phyloP scores from a whole-genome alignment of 495 filamentous ascomycete genomes.

The Pseudevernia furfuracea region DNA sequence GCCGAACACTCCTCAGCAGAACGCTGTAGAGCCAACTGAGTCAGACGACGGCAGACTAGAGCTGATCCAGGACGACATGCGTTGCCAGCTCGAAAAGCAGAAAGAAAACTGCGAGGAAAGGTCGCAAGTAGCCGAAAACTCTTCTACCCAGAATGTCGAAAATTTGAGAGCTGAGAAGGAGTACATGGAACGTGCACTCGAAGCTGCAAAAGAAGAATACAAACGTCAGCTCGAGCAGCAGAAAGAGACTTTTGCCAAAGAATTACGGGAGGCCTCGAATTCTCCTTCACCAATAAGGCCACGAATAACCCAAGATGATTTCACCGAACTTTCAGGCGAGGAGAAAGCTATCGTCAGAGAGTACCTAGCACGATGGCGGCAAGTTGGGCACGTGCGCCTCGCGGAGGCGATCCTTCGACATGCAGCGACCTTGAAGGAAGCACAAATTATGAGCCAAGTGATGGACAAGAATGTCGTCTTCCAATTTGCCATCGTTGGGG shows the following conservation, averaged over 20 bases:
- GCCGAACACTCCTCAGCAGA: conserved; percentile 79
- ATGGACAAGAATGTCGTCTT: conserved; percentile 92
- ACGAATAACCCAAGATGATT: conserved; percentile 42
- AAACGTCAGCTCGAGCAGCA: conserved; percentile 69
- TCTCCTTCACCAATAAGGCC: conserved; percentile 36
- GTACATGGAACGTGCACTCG: conserved; percentile 78
- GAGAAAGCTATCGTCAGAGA: conserved; percentile 63
- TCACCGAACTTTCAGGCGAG: conserved; percentile 54
- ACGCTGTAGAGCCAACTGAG: conserved; percentile 57
- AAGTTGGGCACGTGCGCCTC: conserved; percentile 85
- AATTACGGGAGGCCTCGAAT: conserved; percentile 54
- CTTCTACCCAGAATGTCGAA: conserved; percentile 66
- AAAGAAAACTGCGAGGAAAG: conserved; percentile 78
- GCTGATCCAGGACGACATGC: conserved; percentile 78
- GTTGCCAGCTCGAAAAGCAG: conserved; percentile 76
- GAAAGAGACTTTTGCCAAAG: conserved; percentile 66
- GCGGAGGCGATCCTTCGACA: conserved; percentile 87
- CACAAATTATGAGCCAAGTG: conserved; percentile 94
- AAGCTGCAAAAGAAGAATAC: conserved; percentile 75
- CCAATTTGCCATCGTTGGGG: conserved; percentile 86
- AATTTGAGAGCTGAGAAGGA: conserved; percentile 79
- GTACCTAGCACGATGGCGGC: conserved; percentile 66
- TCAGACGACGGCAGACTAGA: conserved; percentile 71
- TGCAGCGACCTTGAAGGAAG: conserved; percentile 83
- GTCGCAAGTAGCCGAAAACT: conserved; percentile 67